phyloP scores from a whole-genome alignment of 768 basidiomycete species.

The Fibroporia radiculosa region DNA sequence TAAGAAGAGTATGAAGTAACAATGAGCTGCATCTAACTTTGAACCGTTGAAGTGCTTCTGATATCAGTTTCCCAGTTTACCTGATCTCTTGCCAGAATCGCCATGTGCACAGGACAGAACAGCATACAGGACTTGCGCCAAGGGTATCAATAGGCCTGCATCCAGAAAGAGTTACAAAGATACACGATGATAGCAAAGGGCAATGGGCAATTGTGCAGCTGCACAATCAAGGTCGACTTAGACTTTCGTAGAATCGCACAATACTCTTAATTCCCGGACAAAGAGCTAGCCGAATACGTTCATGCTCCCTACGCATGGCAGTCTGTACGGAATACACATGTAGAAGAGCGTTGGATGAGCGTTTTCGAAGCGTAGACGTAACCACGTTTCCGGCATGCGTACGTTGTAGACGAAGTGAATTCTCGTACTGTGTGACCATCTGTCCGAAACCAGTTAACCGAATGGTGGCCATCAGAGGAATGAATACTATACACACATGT shows the following conservation, averaged over 20 bases:
- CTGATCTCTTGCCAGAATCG: no score
- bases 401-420: constrained; percentile 43
- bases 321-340: constrained; percentile 38
- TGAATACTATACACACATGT: constrained; percentile 33
- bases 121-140: background rate
- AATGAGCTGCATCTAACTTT: no score
- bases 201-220: background rate
- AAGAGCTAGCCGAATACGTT: constrained; percentile 59
- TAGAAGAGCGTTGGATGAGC: constrained; percentile 32
- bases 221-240: constrained; percentile 14
- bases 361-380: constrained; percentile 45
- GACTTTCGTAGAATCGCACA: constrained; percentile 50
- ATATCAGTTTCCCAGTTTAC: no score
- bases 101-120: no score
- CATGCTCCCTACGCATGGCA: constrained; percentile 45
- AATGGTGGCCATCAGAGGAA: background rate
- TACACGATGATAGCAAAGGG: background rate
- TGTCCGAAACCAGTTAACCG: no score
- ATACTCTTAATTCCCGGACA: constrained; percentile 58
- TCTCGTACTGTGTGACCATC: constrained; percentile 66
- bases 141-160: background rate
- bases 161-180: background rate
- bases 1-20: no score
- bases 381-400: constrained; percentile 45
- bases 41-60: no score